A percentile compares a stretch with the other conserved stretches of the same genome.
Conservation (phyloP, 805 yeast species). For the Maudiozyma pseudohumilis region DNA sequence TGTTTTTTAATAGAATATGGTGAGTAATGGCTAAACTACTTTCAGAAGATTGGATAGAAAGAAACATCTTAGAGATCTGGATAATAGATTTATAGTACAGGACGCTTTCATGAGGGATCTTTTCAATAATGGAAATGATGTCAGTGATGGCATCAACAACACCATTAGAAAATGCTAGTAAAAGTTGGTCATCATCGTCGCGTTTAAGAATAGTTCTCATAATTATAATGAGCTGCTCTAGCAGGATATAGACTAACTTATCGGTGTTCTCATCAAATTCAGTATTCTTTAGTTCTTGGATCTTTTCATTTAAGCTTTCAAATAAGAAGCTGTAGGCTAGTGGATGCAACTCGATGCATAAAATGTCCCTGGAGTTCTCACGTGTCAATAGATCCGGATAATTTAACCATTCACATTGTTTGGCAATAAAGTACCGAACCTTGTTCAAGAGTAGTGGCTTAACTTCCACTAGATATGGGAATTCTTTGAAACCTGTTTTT, state of each 20-base stretch:
- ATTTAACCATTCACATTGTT: constrained; percentile 38
- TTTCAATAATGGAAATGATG: constrained; percentile 14
- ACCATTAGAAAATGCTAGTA: constrained; percentile 25
- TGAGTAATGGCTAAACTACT: constrained; percentile 24
- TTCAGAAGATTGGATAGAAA: constrained; percentile 18
- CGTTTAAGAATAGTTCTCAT: constrained; percentile 30
- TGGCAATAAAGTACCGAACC: constrained; percentile 38
- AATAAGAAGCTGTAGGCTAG: constrained; percentile 39
- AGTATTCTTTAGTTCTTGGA: constrained; percentile 21
- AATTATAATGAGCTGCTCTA: constrained; percentile 40
- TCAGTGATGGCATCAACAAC: constrained; percentile 26
- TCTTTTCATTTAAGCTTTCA: constrained; percentile 31
- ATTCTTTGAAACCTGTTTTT: constrained; percentile 2
- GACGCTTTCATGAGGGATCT: constrained; percentile 9
- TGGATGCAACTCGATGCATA: constrained; percentile 54
- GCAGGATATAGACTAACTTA: constrained; percentile 23
- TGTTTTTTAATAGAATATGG: constrained; percentile 39
- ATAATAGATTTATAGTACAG: constrained; percentile 20
- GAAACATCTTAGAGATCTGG: constrained; percentile 22
- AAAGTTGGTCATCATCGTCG: constrained; percentile 18
- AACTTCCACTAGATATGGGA: constrained; percentile 9
- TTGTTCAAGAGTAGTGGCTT: constrained; percentile 27
- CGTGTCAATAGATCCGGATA: constrained; percentile 43
- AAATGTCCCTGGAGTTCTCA: constrained; percentile 59
- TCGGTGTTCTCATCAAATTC: constrained; percentile 11